Percentiles rank a stretch among this genome's conserved stretches.
phyloP scores from a whole-genome alignment of 495 filamentous ascomycete species.

The Xylaria intraflava region DNA sequence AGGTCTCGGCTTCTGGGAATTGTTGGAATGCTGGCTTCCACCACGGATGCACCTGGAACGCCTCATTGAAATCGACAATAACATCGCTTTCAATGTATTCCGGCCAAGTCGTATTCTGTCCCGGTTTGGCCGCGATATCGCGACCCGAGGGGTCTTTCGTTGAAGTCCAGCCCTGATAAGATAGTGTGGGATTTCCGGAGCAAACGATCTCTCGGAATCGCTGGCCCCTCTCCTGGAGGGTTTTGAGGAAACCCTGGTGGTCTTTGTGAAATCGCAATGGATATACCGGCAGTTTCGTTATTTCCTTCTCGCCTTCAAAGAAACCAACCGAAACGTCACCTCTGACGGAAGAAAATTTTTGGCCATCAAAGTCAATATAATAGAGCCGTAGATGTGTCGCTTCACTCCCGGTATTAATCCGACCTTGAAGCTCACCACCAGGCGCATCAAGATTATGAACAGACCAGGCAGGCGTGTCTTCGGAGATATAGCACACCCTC shows the following conservation, averaged over 20 bases:
- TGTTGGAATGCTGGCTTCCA: slow-evolving; percentile 26
- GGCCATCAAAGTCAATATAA: slow-evolving; percentile 9
- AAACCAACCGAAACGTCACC: slow-evolving; percentile 48
- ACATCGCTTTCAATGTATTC: slow-evolving; percentile 44
- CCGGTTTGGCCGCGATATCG: slow-evolving; percentile 16
- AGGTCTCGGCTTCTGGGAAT: slow-evolving; percentile 16
- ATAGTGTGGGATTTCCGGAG: slow-evolving; percentile 32
- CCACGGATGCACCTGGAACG: slow-evolving; percentile 29
- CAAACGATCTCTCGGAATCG: slow-evolving; percentile 44
- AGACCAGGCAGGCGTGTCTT: slow-evolving; percentile 9
- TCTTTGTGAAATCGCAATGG: slow-evolving; percentile 52
- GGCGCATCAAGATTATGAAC: slow-evolving; percentile 3
- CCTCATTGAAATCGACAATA: slow-evolving; percentile 45
- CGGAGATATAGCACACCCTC: slow-evolving; percentile 9
- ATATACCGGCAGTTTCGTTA: slow-evolving; percentile 27
- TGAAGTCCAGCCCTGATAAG: slow-evolving; percentile 40
- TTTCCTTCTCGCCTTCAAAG: slow-evolving; percentile 31
- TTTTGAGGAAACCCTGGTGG: slow-evolving; percentile 29
- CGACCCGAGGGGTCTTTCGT: slow-evolving; percentile 20
- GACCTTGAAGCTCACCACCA: slow-evolving; percentile 5
- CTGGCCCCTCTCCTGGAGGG: slow-evolving; percentile 38
- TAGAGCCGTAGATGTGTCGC: slow-evolving; percentile 19
- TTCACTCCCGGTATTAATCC: neutral
- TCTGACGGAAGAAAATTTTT: slow-evolving; percentile 2
- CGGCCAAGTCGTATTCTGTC: slow-evolving; percentile 20